phyloP scores from a whole-genome alignment of 345 rosid genomes.

The Salix exigua region DNA sequence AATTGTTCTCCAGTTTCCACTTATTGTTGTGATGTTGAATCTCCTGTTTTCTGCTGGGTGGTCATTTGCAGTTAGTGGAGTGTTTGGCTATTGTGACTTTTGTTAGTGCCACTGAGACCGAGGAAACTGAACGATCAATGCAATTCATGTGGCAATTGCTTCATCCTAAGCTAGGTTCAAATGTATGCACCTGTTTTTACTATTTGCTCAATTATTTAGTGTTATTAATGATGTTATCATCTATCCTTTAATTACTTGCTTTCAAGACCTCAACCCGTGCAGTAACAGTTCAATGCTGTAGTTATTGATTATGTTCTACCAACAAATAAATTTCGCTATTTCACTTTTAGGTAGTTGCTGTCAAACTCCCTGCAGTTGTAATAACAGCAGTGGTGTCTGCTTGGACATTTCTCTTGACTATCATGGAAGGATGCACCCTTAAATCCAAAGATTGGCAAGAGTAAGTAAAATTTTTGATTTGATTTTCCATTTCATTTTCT shows the following conservation, averaged over 20 bases:
- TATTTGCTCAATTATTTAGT: not conserved
- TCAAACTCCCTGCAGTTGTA: conserved; percentile 53
- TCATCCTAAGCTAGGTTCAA: conserved; percentile 79
- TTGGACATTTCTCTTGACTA: conserved; percentile 89
- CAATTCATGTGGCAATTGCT: conserved; percentile 85
- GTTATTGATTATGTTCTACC: not conserved
- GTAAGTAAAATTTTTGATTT: conserved; percentile 38
- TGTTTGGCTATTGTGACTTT: conserved; percentile 82
- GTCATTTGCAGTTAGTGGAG: conserved; percentile 53
- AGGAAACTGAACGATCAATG: conserved; percentile 76
- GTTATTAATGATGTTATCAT: not conserved
- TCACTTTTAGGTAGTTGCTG: conserved; percentile 55
- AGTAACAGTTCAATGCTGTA: not conserved
- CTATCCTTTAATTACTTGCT: not conserved
- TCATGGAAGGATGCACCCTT: conserved; percentile 47
- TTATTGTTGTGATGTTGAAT: not conserved
- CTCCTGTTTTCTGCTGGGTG: not conserved
- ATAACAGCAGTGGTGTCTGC: conserved; percentile 74
- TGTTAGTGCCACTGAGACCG: conserved; percentile 66
- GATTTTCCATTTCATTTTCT: not conserved
- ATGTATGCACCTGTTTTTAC: conserved; percentile 40
- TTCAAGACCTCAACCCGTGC: not conserved
- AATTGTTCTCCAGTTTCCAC: not conserved
- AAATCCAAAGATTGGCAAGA: conserved; percentile 75
- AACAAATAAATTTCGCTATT: not conserved